Evolutionary conservation across 2,329 filamentous ascomycete species (phyloP), one percentile per base, ranked within the genome.

Genomic region (Graphiopsis chlorocephala): DNA sequence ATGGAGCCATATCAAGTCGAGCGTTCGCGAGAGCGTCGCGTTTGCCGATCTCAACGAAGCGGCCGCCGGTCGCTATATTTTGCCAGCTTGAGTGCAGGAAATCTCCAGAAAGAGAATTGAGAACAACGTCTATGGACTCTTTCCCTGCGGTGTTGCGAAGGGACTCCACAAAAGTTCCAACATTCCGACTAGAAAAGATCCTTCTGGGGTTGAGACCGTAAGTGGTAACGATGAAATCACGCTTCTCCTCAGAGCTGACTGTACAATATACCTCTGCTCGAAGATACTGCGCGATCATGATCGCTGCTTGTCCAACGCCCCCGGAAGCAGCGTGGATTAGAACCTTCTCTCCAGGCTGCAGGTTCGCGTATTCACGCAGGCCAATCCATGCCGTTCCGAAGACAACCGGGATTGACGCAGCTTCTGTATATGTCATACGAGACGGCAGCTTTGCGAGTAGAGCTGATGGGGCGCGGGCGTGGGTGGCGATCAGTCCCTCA

Each of bases 311-410:
- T 2, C 75, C 75, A 35, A 76, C 68, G 33, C 69, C 72, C 10
- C 73, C 74, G 15, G 70, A 68, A 8, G 69, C 75, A 11, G 72
- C 69, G 55, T 76, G 74, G 28, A 78, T 74, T 17, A 78, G 69
- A n/a, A 78, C 68, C n/a, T 64, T 72, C 55, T 80, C 74, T 11
- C 74, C 77, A 28, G 72, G 69, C 2, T 59, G 38, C 11, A 80
- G 66, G 26, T 69, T 66, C 23, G 62, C 69, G 29, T 72, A 62
- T 4, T 75, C 68, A 26, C 71, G 64, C 29, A 79, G 63, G 48
- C 69, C 68, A 65, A 75, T 61, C 20, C 66, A 65, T 1, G 67
- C 72, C 8, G 72, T 74, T 12, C 33, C 50, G 47, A 65, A 72
- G 11, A 68, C 65, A 8, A 57, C 23, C 8, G 53, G 53, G 10